Percentiles rank a stretch among this genome's conserved stretches.
Evolutionary conservation across 768 basidiomycete genomes (phyloP).

Genomic region (Podaxis sp.): DNA sequence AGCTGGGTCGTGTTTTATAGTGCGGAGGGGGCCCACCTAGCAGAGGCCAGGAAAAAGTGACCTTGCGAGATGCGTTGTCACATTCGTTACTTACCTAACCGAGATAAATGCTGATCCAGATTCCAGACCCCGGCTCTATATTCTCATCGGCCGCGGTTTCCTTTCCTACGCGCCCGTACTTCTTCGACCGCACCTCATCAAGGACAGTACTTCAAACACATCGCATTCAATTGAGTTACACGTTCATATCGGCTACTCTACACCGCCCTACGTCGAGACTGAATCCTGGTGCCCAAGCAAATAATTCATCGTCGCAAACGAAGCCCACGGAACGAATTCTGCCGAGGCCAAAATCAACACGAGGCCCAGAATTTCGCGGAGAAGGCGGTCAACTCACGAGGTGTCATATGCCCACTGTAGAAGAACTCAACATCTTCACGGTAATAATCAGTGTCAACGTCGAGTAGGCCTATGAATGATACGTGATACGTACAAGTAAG

Average conservation of each 20-base stretch:
- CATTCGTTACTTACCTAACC: slow-evolving; percentile 2
- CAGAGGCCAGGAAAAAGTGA: slow-evolving; percentile 2
- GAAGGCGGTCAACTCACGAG: slow-evolving; percentile 12
- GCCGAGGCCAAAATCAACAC: background rate
- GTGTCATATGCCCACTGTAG: slow-evolving; percentile 34
- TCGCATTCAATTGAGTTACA: background rate
- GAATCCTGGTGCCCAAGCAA: slow-evolving; percentile 46
- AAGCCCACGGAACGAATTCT: slow-evolving; percentile 41
- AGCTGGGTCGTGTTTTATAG: slow-evolving; percentile 16
- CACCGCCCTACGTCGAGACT: slow-evolving; percentile 10
- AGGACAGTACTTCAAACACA: background rate
- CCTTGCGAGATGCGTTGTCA: slow-evolving; percentile 3
- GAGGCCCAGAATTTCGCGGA: slow-evolving; percentile 43
- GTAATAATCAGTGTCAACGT: slow-evolving; percentile 44
- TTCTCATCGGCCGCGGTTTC: slow-evolving; percentile 7
- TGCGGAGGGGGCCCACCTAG: slow-evolving; percentile 4
- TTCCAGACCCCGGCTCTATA: background rate
- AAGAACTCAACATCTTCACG: slow-evolving; percentile 53
- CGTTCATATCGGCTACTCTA: background rate
- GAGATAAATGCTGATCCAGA: background rate
- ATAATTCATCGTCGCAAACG: slow-evolving; percentile 68
- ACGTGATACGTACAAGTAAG: slow-evolving; percentile 46
- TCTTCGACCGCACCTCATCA: background rate
- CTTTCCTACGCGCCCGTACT: background rate
- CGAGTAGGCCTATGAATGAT: slow-evolving; percentile 56